Base-by-base conservation (phyloP, 345 rosid species). In the Bruguiera parviflora region DNA sequence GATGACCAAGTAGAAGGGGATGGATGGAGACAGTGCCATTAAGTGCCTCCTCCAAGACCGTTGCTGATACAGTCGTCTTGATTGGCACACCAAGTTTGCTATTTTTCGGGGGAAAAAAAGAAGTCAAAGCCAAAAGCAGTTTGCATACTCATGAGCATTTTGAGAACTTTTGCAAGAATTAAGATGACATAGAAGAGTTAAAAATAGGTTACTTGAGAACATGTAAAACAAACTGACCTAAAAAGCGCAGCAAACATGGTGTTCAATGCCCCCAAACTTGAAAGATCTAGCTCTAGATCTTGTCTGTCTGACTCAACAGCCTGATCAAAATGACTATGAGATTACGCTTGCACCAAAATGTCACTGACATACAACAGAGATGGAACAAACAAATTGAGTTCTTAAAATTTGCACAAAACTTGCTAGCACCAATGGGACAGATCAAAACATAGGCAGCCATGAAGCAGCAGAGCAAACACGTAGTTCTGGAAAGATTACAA, bases 31-130 rank as follows among this genome's bases (percentile, higher is more conserved):
- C 92, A 69, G 72, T 69, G 19, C 99, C 98, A 80, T 86, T 86
- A 60, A 96, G 92, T 65, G 98, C 98, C 83, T 96, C 98, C 80
- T 96, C 99, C 89, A 96, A 81, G 67, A 92, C 81, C 69, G 90
- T 84, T 68, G 98, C 97, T 62, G 99, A 92, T 33, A 96, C 95
- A 61, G 97, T 87, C 77, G 99, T 96, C 91, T 92, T 96, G 70
- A 96, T 92, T 0, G 99, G 99, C 71, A 96, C 96, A 51, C 99
- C 99, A 46, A 96, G 97, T 88, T 96, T 96, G 83, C 99, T 92
- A 73, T 37, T 20, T 20, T 65, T 60, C 21, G 1, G 37, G 35
- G 7, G 1, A 6, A 22, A 18, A 55, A 60, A 77, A 60, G 59
- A 59, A 59, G 27, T 22, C 27, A 28, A 71, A 55, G 24, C 59